Conservation (phyloP, 2,329 filamentous ascomycete species). For the Penicillium sp. region DNA sequence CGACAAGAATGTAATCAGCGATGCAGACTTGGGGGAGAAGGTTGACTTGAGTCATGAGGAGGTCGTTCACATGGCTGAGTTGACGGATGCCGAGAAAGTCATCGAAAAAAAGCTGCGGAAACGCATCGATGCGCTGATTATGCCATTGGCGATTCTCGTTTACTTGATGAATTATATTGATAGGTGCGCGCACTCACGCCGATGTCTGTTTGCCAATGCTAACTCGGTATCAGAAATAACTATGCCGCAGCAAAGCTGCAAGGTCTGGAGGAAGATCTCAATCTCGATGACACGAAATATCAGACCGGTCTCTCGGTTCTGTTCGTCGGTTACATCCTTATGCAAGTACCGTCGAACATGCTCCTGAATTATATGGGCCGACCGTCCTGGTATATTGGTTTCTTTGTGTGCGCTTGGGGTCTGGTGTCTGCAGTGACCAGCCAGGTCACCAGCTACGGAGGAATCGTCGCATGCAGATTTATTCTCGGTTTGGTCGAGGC, state of each 20-base stretch:
- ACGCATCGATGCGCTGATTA: conserved; percentile 40
- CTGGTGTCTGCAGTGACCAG: conserved; percentile 48
- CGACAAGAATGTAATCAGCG: conserved; percentile 12
- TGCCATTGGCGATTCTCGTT: conserved; percentile 43
- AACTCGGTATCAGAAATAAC: conserved; percentile 42
- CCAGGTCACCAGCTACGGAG: conserved; percentile 44
- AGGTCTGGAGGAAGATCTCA: conserved; percentile 42
- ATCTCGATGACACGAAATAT: conserved; percentile 38
- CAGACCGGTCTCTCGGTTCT: conserved; percentile 46
- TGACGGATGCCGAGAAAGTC: conserved; percentile 34
- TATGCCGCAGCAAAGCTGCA: conserved; percentile 48
- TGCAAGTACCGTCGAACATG: conserved; percentile 51
- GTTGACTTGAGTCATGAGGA: conserved; percentile 23
- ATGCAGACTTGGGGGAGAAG: conserved; percentile 22
- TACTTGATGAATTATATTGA: conserved; percentile 48
- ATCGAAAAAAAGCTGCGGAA: conserved; percentile 39
- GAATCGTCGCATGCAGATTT: conserved; percentile 48
- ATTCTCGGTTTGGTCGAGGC: conserved; percentile 52
- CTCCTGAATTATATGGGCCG: conserved; percentile 46
- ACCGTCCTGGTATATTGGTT: conserved; percentile 47
- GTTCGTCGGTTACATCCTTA: conserved; percentile 48
- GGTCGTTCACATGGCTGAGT: conserved; percentile 16
- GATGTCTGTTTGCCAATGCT: not conserved
- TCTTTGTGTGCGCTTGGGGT: conserved; percentile 49
- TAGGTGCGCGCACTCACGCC: conserved; percentile 23